These are phyloP conservation scores for Myriosclerotinia curreyana DNA, from an alignment of 2,329 filamentous ascomycete genomes.

Conservation along the genomic window DNA sequence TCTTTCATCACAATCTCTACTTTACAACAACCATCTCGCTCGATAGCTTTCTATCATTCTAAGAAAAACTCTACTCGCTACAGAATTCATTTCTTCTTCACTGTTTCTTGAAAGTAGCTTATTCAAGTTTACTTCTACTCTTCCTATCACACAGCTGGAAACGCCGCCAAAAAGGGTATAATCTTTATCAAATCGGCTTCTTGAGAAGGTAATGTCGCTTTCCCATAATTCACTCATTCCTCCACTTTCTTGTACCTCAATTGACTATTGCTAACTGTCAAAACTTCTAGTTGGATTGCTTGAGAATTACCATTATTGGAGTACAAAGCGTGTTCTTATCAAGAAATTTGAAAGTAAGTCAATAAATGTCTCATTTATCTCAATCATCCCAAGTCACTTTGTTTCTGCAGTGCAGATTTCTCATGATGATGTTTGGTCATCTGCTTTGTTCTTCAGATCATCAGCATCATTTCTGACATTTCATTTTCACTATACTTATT, in stretches of 20 bases:
- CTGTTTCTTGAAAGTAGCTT: slow-evolving; percentile 26
- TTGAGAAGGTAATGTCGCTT: slow-evolving; percentile 28
- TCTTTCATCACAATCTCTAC: slow-evolving; percentile 34
- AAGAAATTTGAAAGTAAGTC: slow-evolving; percentile 35
- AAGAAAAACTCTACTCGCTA: slow-evolving; percentile 39
- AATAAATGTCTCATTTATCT: slow-evolving; percentile 2
- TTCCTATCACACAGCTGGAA: slow-evolving; percentile 23
- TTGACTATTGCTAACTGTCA: slow-evolving; percentile 23
- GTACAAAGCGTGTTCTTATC: slow-evolving; percentile 25
- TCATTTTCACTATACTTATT: slow-evolving; percentile 14
- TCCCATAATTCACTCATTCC: background rate
- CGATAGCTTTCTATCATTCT: slow-evolving; percentile 41
- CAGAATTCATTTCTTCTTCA: slow-evolving; percentile 30
- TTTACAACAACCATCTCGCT: slow-evolving; percentile 38
- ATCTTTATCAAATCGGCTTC: slow-evolving; percentile 17
- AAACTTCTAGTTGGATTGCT: slow-evolving; percentile 26
- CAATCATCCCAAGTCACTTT: background rate
- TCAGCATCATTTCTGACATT: slow-evolving; percentile 8
- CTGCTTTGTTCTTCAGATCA: slow-evolving; percentile 1
- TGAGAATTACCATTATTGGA: slow-evolving; percentile 23
- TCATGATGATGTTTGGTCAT: background rate
- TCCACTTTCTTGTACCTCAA: background rate
- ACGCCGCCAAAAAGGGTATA: slow-evolving; percentile 12
- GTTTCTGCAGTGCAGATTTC: slow-evolving; percentile 6
- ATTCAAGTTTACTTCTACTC: slow-evolving; percentile 21